Evolutionary conservation across 768 basidiomycete species (phyloP).

Genomic region (Mycena albidolilacea): DNA sequence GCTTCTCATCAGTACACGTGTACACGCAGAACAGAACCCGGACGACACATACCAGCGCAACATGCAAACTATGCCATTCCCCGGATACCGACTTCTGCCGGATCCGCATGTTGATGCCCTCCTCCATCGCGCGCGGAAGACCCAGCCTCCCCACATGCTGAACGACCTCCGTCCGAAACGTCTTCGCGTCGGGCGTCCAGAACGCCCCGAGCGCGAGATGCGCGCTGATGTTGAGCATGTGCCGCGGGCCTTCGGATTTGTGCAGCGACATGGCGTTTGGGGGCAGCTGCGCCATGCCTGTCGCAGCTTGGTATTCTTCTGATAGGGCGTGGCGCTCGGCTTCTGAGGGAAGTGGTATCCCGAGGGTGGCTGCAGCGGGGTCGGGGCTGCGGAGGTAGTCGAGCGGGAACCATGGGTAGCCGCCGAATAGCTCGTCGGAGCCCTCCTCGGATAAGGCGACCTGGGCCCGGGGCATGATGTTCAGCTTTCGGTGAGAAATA

Average conservation of each 20-base stretch:
- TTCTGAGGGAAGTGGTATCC: conserved; percentile 16
- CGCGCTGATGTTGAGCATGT: conserved; percentile 9
- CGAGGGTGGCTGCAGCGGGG: background rate
- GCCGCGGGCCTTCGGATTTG: background rate
- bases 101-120: conserved; percentile 20
- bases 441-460: conserved; percentile 18
- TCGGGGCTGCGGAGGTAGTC: conserved; percentile 15
- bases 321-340: conserved; percentile 16
- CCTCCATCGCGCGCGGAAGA: conserved; percentile 6
- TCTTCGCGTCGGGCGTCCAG: background rate
- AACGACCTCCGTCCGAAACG: conserved; percentile 6
- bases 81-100: conserved; percentile 25
- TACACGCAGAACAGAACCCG: background rate
- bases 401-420: conserved; percentile 14
- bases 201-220: background rate
- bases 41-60: conserved; percentile 17
- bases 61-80: conserved; percentile 32
- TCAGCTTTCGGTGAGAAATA: background rate
- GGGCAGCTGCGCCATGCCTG: background rate
- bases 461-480: background rate
- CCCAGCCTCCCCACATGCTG: background rate
- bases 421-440: conserved; percentile 15
- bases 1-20: background rate
- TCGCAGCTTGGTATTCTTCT: background rate
- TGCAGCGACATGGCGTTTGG: background rate